Base-by-base conservation (phyloP, 2,329 filamentous ascomycete genomes). In the Corniculantispora saksenae region DNA sequence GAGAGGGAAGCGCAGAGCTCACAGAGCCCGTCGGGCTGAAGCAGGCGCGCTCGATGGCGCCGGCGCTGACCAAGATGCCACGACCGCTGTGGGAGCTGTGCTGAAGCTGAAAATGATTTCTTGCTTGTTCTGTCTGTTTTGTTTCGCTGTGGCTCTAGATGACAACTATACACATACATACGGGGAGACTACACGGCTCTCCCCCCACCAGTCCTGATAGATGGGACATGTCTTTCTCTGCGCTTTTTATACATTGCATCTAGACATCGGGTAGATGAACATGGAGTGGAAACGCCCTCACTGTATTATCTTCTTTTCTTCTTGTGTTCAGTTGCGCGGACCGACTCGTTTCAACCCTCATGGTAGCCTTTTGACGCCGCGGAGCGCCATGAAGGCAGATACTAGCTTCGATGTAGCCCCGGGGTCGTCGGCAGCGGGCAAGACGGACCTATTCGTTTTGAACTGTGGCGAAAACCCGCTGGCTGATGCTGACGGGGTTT, bases 51-150 rank as follows among this genome's bases (percentile, higher is more conserved):
- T 71, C 72, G 27, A 70, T 67, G 61, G 69, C 66, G 67, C 67
- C 66, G 67, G 69, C 60, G 68, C 69, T 65, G 67, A 65, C 73
- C 19, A 78, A 82, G 63, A 74, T 90, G 53, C 88, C 88, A 2
- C 81, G 84, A 32, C 88, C 89, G 6, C 74, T 91, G 70, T 91
- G 88, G 87, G 86, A 89, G 71, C 75, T 88, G 56, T 86, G 83
- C 70, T 85, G 69, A 81, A 47, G 13, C 21, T 23, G n/a, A 7
- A 8, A 48, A 2, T 47, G 23, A 59, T 9, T 38, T 38, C 10
- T 35, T 40, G 2, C n/a, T 48, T 1, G 19, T 43, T 19, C 13
- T 66, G 17, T 10, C 3, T 27, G 9, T 29, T 4, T 3, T 15
- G 6, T 17, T 29, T 35, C 7, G 38, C 38, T 43, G 38, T 13